Percentiles rank a stretch among this genome's conserved stretches.
phyloP scores from a whole-genome alignment of 2,329 filamentous ascomycete species.

The Penicillium sp. region DNA sequence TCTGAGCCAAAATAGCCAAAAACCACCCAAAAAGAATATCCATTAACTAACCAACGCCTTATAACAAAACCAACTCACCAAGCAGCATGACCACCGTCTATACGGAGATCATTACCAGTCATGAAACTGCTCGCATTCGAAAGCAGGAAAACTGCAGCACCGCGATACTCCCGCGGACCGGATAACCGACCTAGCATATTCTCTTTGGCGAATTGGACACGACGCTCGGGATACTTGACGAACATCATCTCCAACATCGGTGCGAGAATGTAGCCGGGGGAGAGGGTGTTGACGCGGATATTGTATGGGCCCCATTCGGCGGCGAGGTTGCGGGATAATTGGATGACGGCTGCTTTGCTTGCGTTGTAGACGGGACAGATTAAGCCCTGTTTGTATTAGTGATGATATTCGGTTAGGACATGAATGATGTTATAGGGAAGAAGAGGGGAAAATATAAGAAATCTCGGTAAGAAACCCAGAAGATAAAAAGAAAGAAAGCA shows the following conservation, averaged over 20 bases:
- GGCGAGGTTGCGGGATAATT: background rate
- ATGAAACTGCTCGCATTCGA: conserved; percentile 6
- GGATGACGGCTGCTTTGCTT: conserved; percentile 1
- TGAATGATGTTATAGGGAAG: background rate
- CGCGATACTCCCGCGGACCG: background rate
- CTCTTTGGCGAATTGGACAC: background rate
- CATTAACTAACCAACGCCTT: background rate
- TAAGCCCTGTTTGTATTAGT: conserved; percentile 12
- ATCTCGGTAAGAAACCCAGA: no score
- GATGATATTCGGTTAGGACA: no score
- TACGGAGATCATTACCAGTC: conserved; percentile 7
- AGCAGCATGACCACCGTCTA: conserved; percentile 8
- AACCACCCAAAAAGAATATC: background rate
- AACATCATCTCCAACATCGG: background rate
- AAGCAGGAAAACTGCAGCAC: conserved; percentile 3
- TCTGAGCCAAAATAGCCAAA: background rate
- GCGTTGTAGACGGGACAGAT: background rate
- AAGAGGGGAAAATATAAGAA: no score
- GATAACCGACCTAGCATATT: conserved; percentile 7
- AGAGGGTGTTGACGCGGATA: conserved; percentile 9
- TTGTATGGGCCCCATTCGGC: conserved; percentile 2
- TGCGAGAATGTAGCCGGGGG: conserved; percentile 2
- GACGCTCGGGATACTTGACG: background rate
- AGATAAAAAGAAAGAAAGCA: background rate
- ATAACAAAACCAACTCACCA: background rate